These are phyloP conservation scores for Coemansia sp. DNA, from an alignment of 192 early-diverging fungal species.

Conservation along the genomic window DNA sequence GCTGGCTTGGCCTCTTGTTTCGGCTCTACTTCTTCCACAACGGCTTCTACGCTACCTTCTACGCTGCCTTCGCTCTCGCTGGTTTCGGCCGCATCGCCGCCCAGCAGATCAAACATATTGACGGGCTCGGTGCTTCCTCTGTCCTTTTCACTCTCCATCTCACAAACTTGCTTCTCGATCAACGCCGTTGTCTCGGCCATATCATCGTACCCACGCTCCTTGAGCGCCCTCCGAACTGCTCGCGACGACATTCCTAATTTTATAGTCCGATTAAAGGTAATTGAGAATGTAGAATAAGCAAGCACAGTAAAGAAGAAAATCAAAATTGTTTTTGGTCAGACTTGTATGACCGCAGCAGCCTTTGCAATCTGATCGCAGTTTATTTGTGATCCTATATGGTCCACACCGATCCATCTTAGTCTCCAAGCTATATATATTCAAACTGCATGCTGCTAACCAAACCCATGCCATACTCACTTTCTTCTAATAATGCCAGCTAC, in stretches of 20 bases:
- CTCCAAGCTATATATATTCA: too few relatives aligned
- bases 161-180: slow-evolving; percentile 20
- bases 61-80: slow-evolving; percentile 1
- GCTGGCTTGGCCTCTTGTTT: background rate
- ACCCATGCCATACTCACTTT: background rate
- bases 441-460: background rate
- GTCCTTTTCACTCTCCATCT: slow-evolving; percentile 1
- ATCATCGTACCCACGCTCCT: slow-evolving; percentile 49
- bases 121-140: background rate
- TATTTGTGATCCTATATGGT: too few relatives aligned
- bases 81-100: slow-evolving; percentile 12
- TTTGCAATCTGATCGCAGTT: too few relatives aligned
- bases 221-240: slow-evolving; percentile 38
- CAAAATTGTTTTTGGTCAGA: too few relatives aligned
- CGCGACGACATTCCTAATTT: slow-evolving; percentile 43
- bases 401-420: too few relatives aligned
- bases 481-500: background rate
- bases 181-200: slow-evolving; percentile 30
- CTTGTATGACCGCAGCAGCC: too few relatives aligned
- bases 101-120: slow-evolving; percentile 50
- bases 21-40: background rate
- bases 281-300: background rate
- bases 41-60: slow-evolving; percentile 3
- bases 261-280: background rate
- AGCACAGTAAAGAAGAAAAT: background rate